Percentiles rank a stretch among this genome's conserved stretches.
Evolutionary conservation across 2,329 filamentous ascomycete genomes (phyloP).

Genomic region (Cucurbitaria berberidis): DNA sequence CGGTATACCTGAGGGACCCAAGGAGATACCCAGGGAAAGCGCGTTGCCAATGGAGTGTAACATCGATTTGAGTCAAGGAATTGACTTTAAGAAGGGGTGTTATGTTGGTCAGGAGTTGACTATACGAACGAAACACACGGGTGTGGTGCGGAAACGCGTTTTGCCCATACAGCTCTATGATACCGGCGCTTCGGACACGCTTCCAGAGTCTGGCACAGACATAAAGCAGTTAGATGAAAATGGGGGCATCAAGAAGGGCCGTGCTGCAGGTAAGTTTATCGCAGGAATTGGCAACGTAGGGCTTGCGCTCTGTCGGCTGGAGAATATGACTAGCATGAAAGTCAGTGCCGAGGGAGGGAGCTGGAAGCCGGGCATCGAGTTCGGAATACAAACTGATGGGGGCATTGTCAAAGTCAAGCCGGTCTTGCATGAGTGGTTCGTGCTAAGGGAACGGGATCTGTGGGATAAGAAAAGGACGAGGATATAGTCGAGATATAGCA

Average conservation of each 20-base stretch:
- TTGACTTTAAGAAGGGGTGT: constrained; percentile 95
- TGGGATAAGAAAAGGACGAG: constrained; percentile 38
- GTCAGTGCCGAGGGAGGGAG: constrained; percentile 70
- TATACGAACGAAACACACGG: constrained; percentile 91
- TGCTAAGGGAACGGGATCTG: constrained; percentile 46
- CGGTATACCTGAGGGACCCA: constrained; percentile 84
- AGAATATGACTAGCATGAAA: constrained; percentile 84
- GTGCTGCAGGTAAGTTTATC: constrained; percentile 82
- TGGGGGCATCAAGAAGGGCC: constrained; percentile 54
- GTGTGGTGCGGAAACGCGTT: constrained; percentile 89
- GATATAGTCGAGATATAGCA: constrained; percentile 3
- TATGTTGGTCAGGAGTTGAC: constrained; percentile 97
- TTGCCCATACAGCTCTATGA: constrained; percentile 78
- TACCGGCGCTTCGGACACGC: constrained; percentile 23
- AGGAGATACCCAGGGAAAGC: constrained; percentile 73
- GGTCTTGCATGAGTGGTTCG: constrained; percentile 81
- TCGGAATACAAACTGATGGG: constrained; percentile 41
- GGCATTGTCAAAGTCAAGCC: constrained; percentile 55
- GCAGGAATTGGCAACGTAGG: constrained; percentile 83
- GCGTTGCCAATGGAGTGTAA: constrained; percentile 89
- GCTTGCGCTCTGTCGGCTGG: constrained; percentile 82
- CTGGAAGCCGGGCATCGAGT: constrained; percentile 64
- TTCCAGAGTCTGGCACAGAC: constrained; percentile 56
- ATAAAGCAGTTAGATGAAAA: constrained; percentile 59
- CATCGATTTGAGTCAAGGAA: constrained; percentile 81